Conservation (phyloP, 805 yeast species). For the Starmerella bacillaris region DNA sequence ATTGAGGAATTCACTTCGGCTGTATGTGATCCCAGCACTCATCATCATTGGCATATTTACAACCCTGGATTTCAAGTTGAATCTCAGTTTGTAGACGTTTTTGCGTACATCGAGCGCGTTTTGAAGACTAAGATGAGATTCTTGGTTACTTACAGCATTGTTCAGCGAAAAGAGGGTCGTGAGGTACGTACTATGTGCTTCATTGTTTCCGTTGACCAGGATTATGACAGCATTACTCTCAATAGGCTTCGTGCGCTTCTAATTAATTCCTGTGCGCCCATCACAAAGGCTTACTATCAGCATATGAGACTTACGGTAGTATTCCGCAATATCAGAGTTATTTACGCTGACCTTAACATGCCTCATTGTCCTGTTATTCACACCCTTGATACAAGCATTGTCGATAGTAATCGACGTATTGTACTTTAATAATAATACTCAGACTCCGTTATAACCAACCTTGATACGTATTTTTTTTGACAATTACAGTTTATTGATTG, state of each 20-base stretch:
- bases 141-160: slow-evolving; percentile 1
- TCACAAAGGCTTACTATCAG: not conserved
- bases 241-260: not conserved
- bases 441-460: no score
- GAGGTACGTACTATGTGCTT: not conserved
- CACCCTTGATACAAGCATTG: not conserved
- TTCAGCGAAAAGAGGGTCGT: not conserved
- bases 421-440: no score
- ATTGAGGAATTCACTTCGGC: not conserved
- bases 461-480: no score
- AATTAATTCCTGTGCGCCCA: not conserved
- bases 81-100: slow-evolving; percentile 1
- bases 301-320: slow-evolving; percentile 1
- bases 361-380: not conserved
- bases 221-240: not conserved
- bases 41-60: not conserved
- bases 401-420: not conserved
- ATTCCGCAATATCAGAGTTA: not conserved
- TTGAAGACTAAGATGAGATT: not conserved
- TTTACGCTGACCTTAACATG: not conserved
- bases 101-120: not conserved
- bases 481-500: no score
- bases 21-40: not conserved
- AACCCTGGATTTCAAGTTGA: slow-evolving; percentile 1
- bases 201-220: not conserved